These are phyloP conservation scores for Penicillium sclerotigenum DNA, from an alignment of 2,329 filamentous ascomycete species.

Conservation along the genomic window DNA sequence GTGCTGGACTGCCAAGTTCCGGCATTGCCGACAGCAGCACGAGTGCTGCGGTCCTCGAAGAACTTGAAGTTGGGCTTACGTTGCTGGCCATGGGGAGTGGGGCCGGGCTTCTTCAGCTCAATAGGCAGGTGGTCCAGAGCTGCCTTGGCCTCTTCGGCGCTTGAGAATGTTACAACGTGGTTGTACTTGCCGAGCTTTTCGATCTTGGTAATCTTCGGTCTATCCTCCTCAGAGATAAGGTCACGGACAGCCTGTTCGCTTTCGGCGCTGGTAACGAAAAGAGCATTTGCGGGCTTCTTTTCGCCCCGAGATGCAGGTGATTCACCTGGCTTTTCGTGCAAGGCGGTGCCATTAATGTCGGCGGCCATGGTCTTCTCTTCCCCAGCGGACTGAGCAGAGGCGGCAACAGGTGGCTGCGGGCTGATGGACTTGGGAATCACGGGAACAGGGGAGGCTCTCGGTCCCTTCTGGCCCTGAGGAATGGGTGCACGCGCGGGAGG, in stretches of 20 bases:
- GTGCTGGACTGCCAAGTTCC: slow-evolving; percentile 56
- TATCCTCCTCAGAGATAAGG: slow-evolving; percentile 79
- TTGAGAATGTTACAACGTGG: slow-evolving; percentile 80
- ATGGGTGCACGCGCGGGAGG: slow-evolving; percentile 34
- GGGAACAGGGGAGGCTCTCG: slow-evolving; percentile 42
- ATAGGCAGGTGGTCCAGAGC: slow-evolving; percentile 72
- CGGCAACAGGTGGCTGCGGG: slow-evolving; percentile 37
- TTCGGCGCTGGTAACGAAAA: slow-evolving; percentile 86
- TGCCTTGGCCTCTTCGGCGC: slow-evolving; percentile 71
- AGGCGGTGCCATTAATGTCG: slow-evolving; percentile 51
- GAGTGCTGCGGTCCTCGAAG: slow-evolving; percentile 65
- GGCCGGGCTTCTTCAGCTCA: slow-evolving; percentile 64
- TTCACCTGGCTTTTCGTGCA: slow-evolving; percentile 43
- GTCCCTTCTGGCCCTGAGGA: slow-evolving; percentile 30
- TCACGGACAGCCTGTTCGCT: slow-evolving; percentile 78
- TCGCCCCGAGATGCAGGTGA: slow-evolving; percentile 57
- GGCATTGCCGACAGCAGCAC: slow-evolving; percentile 49
- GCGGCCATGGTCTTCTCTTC: slow-evolving; percentile 51
- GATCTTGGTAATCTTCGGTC: slow-evolving; percentile 72
- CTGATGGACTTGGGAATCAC: slow-evolving; percentile 42
- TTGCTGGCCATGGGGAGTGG: slow-evolving; percentile 64
- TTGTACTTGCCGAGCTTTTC: slow-evolving; percentile 68
- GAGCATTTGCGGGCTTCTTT: slow-evolving; percentile 69
- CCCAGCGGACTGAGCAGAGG: slow-evolving; percentile 42
- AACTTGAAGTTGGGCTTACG: slow-evolving; percentile 79